Conservation (phyloP, 1,284 basidiomycete genomes). For the Tilletia caries region DNA sequence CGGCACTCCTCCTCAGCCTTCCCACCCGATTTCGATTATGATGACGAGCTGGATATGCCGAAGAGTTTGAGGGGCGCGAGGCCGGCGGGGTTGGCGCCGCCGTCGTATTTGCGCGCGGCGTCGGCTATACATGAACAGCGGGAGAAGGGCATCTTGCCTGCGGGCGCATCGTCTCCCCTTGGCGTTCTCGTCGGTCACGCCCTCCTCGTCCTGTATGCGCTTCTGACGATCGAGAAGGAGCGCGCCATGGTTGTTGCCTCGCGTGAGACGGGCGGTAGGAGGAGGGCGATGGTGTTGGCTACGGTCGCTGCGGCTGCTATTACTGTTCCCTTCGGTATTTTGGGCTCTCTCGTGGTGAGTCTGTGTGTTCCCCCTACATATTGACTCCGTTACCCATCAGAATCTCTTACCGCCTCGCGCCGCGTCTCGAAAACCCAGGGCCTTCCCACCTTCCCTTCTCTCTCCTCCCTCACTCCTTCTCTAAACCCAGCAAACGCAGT, state of each 20-base stretch:
- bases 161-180: slow-evolving; percentile 29
- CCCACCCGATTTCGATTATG: slow-evolving; percentile 13
- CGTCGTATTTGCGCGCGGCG: slow-evolving; percentile 18
- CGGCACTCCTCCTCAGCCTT: slow-evolving; percentile 16
- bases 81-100: slow-evolving; percentile 34
- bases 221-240: slow-evolving; percentile 44
- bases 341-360: slow-evolving; percentile 31
- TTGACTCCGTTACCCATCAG: no score
- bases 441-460: slow-evolving; percentile 19
- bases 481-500: slow-evolving; percentile 2
- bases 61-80: slow-evolving; percentile 28
- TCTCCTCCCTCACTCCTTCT: slow-evolving; percentile 24
- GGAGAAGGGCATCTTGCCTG: slow-evolving; percentile 13
- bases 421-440: no score
- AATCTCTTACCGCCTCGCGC: no score
- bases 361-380: no score
- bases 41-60: slow-evolving; percentile 28
- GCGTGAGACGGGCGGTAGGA: slow-evolving; percentile 38
- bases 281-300: slow-evolving; percentile 45
- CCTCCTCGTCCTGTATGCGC: slow-evolving; percentile 36
- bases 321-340: slow-evolving; percentile 29
- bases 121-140: slow-evolving; percentile 22
- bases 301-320: slow-evolving; percentile 34
- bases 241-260: slow-evolving; percentile 33
- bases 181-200: slow-evolving; percentile 36